Percentiles rank a stretch among this genome's conserved stretches.
Conservation (phyloP, 768 basidiomycete species). For the Termitomyces sp. region DNA sequence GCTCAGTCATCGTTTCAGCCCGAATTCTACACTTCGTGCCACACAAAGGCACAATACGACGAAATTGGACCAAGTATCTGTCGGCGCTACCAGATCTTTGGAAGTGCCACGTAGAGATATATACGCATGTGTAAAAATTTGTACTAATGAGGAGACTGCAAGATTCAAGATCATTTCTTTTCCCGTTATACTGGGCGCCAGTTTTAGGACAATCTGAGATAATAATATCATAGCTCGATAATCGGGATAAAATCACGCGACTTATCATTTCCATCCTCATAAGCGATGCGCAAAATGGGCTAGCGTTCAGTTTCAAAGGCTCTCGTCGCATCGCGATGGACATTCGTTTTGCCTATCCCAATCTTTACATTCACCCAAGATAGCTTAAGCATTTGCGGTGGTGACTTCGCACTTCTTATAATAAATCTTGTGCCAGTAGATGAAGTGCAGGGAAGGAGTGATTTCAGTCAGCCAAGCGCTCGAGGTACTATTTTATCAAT, state of each 20-base stretch:
- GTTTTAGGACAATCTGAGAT: neutral
- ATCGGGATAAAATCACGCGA: neutral
- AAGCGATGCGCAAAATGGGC: too few relatives aligned
- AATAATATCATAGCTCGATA: neutral
- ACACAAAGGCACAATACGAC: slow-evolving; percentile 92
- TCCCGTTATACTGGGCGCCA: neutral
- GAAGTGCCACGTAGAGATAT: slow-evolving; percentile 65
- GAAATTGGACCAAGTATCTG: slow-evolving; percentile 91
- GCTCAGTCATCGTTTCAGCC: slow-evolving; percentile 43
- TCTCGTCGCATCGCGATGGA: neutral
- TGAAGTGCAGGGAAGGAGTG: too few relatives aligned
- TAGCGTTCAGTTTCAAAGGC: neutral
- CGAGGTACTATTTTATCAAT: too few relatives aligned
- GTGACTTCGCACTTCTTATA: too few relatives aligned
- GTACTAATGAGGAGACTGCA: neutral
- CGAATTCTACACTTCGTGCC: slow-evolving; percentile 92
- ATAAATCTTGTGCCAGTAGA: too few relatives aligned
- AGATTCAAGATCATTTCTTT: neutral
- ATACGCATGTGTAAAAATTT: slow-evolving; percentile 1
- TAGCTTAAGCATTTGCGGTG: neutral
- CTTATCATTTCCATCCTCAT: too few relatives aligned
- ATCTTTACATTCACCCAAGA: neutral
- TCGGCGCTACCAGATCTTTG: slow-evolving; percentile 90
- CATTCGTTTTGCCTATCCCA: neutral
- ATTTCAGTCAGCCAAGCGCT: too few relatives aligned